Evolutionary conservation across 768 basidiomycete species (phyloP), one percentile per base, ranked within the genome.

Genomic region (Suillus sp.): DNA sequence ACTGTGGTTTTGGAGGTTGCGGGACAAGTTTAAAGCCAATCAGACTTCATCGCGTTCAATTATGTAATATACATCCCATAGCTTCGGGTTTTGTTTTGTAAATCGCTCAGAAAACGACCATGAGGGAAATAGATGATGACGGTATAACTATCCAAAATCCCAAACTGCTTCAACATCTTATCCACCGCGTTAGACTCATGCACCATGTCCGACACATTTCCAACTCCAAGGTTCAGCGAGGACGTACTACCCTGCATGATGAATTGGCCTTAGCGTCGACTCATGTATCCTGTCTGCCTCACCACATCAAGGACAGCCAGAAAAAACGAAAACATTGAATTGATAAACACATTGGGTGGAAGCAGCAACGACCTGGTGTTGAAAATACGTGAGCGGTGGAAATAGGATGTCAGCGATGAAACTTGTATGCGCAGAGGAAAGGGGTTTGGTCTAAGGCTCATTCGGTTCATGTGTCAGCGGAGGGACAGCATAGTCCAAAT

Each of bases 61-160:
- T 55, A 55, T 55, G 35, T 55, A 55, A 55, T 55, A 37, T 14
- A 16, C 34, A 53, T 38, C n/a, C n/a, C n/a, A n/a, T n/a, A n/a
- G n/a, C n/a, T n/a, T n/a, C n/a, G n/a, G n/a, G n/a, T n/a, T n/a
- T n/a, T n/a, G n/a, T n/a, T n/a, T n/a, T n/a, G n/a, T n/a, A n/a
- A n/a, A n/a, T n/a, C n/a, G n/a, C n/a, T n/a, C n/a, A n/a, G n/a
- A n/a, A n/a, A 48, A 25, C 11, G 43, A 43, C 43, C 20, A 47
- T 8, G n/a, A 13, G 45, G 22, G 42, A 10, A 42, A 8, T 0
- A 45, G 3, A 45, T 22, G 7, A 48, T 2, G 13, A 48, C 1
- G 47, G 45, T 13, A 47, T 2, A 47, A 47, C 48, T 13, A 86
- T 1, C 86, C 86, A n/a, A n/a, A n/a, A n/a, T n/a, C n/a, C n/a